A percentile compares a stretch with the other conserved stretches of the same genome.
These are phyloP conservation scores for Calonectria leucothoes DNA, from an alignment of 2,329 filamentous ascomycete species.

Conservation along the genomic window DNA sequence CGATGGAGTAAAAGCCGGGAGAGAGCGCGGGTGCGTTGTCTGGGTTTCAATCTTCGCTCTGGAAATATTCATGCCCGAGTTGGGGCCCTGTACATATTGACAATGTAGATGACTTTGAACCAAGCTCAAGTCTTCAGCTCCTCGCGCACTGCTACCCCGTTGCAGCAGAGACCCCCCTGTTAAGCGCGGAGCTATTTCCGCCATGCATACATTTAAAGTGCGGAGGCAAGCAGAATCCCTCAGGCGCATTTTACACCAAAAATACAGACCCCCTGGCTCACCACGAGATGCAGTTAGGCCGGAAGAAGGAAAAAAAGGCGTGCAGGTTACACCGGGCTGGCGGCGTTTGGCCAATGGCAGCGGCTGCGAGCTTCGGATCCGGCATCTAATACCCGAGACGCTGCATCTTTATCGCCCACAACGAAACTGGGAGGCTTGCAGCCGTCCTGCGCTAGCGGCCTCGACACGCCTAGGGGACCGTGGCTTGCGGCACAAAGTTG, in stretches of 20 bases:
- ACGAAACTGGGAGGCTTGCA: not conserved
- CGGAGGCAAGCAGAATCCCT: not conserved
- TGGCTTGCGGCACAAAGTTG: conserved; percentile 14
- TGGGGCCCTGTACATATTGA: not conserved
- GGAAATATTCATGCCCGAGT: not conserved
- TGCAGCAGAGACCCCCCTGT: not conserved
- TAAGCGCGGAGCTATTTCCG: conserved; percentile 2
- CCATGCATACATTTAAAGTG: not conserved
- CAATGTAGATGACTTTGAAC: not conserved
- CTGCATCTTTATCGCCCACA: conserved; percentile 1
- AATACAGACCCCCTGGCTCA: not conserved
- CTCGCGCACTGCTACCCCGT: not conserved
- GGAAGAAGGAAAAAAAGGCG: not conserved
- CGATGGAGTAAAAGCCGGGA: not conserved
- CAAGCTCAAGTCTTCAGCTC: not conserved
- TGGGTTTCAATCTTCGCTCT: not conserved
- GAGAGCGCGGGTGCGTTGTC: not conserved
- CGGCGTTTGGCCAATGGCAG: not conserved
- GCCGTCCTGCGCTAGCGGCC: conserved; percentile 3
- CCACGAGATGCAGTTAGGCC: not conserved
- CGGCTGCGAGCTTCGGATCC: not conserved
- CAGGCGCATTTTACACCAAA: not conserved
- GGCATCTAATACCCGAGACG: conserved; percentile 10
- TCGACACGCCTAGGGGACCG: not conserved
- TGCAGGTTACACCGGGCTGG: conserved; percentile 22